Conservation (phyloP, 2,329 filamentous ascomycete genomes). For the Nemania diffusa region DNA sequence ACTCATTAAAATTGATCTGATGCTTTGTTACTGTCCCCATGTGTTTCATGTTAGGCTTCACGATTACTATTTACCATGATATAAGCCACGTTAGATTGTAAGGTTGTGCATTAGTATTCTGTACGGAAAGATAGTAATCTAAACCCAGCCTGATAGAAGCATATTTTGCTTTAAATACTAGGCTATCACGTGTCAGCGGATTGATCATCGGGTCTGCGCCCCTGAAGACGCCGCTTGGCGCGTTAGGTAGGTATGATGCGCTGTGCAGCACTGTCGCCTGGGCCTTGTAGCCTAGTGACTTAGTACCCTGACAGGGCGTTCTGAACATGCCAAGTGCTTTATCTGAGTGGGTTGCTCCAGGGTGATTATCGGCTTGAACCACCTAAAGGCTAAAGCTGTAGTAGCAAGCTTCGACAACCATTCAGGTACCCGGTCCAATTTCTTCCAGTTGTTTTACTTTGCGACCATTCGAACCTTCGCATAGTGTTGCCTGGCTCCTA, state of each 20-base stretch:
- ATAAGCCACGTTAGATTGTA: neutral
- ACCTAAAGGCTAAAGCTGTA: slow-evolving; percentile 7
- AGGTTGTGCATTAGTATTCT: neutral
- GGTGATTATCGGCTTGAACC: neutral
- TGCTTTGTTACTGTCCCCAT: neutral
- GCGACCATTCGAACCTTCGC: slow-evolving; percentile 19
- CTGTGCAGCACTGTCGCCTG: neutral
- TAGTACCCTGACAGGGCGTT: slow-evolving; percentile 13
- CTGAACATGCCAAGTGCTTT: slow-evolving; percentile 13
- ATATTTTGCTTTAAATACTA: neutral
- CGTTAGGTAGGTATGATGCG: too few species aligned
- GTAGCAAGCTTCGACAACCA: slow-evolving; percentile 20
- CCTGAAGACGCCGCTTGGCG: slow-evolving; percentile 17
- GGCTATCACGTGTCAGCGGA: slow-evolving; percentile 10
- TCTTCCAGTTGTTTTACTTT: slow-evolving; percentile 17
- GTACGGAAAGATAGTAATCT: too few species aligned
- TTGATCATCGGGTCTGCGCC: slow-evolving; percentile 2
- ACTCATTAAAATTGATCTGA: neutral
- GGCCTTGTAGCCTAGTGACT: slow-evolving; percentile 8
- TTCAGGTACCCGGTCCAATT: neutral
- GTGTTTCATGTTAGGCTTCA: neutral
- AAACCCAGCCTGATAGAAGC: neutral
- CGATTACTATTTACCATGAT: neutral
- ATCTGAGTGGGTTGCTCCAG: slow-evolving; percentile 12
- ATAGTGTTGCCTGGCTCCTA: slow-evolving; percentile 16